phyloP scores from a whole-genome alignment of 768 basidiomycete genomes.

The Boletus fagicola region DNA sequence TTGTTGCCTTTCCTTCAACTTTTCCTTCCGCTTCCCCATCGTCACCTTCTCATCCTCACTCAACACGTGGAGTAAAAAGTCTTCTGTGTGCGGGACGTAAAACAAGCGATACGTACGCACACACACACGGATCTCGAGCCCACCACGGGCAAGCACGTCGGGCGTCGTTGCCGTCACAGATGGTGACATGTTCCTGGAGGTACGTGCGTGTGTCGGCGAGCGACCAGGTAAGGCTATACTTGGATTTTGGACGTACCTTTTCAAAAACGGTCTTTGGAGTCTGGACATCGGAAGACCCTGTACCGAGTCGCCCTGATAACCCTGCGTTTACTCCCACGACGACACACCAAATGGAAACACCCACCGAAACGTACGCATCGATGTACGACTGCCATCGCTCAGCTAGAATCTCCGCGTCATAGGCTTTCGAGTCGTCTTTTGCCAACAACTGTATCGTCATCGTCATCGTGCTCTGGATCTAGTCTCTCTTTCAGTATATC shows the following conservation, averaged over 20 bases:
- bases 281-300: slow-evolving; percentile 49
- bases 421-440: slow-evolving; percentile 72
- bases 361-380: slow-evolving; percentile 69
- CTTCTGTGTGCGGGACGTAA: slow-evolving; percentile 28
- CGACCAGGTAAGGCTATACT: not conserved
- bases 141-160: slow-evolving; percentile 51
- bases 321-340: not conserved
- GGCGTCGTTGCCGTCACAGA: slow-evolving; percentile 32
- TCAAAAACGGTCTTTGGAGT: slow-evolving; percentile 61
- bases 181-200: slow-evolving; percentile 22
- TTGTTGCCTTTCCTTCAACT: slow-evolving; percentile 11
- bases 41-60: slow-evolving; percentile 9
- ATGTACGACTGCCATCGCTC: slow-evolving; percentile 81
- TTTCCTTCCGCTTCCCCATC: not conserved
- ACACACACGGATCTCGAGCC: slow-evolving; percentile 83
- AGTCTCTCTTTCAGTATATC: not conserved
- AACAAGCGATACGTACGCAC: slow-evolving; percentile 27
- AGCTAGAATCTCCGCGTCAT: slow-evolving; percentile 73
- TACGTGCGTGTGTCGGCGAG: not conserved
- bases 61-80: slow-evolving; percentile 18
- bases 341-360: slow-evolving; percentile 14
- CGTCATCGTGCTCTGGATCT: slow-evolving; percentile 66
- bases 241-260: slow-evolving; percentile 44
- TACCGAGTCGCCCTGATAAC: slow-evolving; percentile 53
- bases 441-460: slow-evolving; percentile 75